phyloP scores from a whole-genome alignment of 495 filamentous ascomycete genomes.

The Penicillium bovifimosum region DNA sequence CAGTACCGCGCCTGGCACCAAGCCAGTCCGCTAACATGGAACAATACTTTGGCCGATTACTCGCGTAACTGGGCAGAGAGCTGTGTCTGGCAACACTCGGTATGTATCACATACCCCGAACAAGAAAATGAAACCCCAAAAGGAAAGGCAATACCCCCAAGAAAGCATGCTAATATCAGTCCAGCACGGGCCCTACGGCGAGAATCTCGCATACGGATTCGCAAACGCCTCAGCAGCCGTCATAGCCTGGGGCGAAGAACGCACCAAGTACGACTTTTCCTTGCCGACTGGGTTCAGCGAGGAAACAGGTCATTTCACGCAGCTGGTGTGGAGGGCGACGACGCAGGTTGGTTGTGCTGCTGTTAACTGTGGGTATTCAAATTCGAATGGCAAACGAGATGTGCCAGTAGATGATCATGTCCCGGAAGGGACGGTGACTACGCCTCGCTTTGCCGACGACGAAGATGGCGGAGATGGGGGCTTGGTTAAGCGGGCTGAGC shows the following conservation, averaged over 20 bases:
- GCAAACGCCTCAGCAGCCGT: conserved; percentile 53
- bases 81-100: conserved; percentile 61
- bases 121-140: too few relatives aligned
- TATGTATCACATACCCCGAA: conserved; percentile 25
- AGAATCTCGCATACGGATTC: conserved; percentile 73
- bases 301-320: conserved; percentile 77
- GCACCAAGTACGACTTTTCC: conserved; percentile 52
- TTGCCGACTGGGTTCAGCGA: conserved; percentile 51
- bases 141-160: too few relatives aligned
- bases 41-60: conserved; percentile 53
- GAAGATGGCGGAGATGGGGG: conserved; percentile 1
- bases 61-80: conserved; percentile 46
- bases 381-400: conserved; percentile 4
- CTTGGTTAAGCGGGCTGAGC: background rate
- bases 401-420: background rate
- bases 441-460: conserved; percentile 3
- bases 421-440: background rate
- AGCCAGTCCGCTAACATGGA: conserved; percentile 58
- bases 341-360: conserved; percentile 64
- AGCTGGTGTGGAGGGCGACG: conserved; percentile 74
- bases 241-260: conserved; percentile 64
- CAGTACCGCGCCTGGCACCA: conserved; percentile 60
- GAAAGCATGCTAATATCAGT: conserved; percentile 2
- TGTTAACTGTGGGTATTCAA: conserved; percentile 47
- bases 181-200: conserved; percentile 63